Conservation (phyloP, 2,329 filamentous ascomycete species). For the Alternaria brassicae region DNA sequence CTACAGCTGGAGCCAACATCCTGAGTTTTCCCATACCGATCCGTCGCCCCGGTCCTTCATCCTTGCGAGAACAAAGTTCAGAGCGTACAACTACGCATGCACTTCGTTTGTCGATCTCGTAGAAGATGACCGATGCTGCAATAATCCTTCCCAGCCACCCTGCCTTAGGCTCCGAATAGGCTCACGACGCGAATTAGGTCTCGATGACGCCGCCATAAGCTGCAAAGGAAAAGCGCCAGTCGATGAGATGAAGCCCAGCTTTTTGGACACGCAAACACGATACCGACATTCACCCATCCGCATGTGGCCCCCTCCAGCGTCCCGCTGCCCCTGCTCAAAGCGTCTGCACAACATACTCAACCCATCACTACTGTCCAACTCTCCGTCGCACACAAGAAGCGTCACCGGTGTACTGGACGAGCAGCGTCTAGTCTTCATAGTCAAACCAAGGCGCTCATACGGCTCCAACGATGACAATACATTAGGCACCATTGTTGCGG, state of each 20-base stretch:
- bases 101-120: conserved; percentile 67
- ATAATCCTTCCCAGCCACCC: conserved; percentile 34
- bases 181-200: conserved; percentile 51
- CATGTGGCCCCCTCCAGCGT: conserved; percentile 46
- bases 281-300: conserved; percentile 41
- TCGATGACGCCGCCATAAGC: conserved; percentile 1
- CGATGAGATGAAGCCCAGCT: not conserved
- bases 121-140: conserved; percentile 55
- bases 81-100: conserved; percentile 62
- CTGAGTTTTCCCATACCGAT: conserved; percentile 55
- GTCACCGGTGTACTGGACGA: conserved; percentile 43
- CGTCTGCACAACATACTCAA: conserved; percentile 46
- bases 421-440: conserved; percentile 45
- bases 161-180: conserved; percentile 61
- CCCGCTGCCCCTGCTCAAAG: conserved; percentile 36
- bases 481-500: conserved; percentile 40
- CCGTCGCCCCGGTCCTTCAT: conserved; percentile 55
- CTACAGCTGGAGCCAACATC: conserved; percentile 57
- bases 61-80: conserved; percentile 62
- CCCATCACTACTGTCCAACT: conserved; percentile 23
- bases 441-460: conserved; percentile 34
- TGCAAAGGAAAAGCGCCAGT: conserved; percentile 14
- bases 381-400: conserved; percentile 14
- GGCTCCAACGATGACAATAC: conserved; percentile 24
- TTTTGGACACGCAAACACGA: conserved; percentile 21